phyloP scores from a whole-genome alignment of 139 green algal genomes.

The Spirogloea muscicola region DNA sequence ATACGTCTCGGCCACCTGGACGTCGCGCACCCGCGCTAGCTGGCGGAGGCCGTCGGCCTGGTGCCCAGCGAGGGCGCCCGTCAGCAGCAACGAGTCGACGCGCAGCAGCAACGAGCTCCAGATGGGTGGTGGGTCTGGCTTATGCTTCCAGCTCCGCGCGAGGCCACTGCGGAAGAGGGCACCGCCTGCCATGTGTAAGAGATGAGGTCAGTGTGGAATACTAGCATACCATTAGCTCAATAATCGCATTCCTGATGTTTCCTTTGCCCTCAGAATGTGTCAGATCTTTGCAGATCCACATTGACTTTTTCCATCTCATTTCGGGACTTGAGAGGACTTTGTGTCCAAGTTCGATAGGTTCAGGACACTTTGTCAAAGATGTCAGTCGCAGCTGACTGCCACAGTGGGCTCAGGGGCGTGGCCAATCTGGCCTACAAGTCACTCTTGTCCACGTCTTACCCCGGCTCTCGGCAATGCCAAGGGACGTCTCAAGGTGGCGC shows the following conservation, averaged over 20 bases:
- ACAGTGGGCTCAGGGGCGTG: not conserved
- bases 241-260: not conserved
- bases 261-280: not conserved
- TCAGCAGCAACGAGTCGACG: conserved; percentile 15
- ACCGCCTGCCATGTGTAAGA: not conserved
- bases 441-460: not conserved
- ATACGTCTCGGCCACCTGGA: conserved; percentile 9
- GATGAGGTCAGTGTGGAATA: not conserved
- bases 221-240: not conserved
- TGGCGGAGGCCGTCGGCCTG: conserved; percentile 16
- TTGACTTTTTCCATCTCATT: no score
- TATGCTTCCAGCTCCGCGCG: not conserved
- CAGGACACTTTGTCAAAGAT: not conserved
- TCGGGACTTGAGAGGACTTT: no score
- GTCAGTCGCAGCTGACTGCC: not conserved
- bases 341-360: not conserved
- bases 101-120: conserved; percentile 19
- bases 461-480: not conserved
- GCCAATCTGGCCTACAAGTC: not conserved
- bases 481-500: not conserved
- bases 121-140: not conserved
- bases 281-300: conserved; percentile 9
- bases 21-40: conserved; percentile 3
- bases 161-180: not conserved
- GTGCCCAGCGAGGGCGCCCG: not conserved